These are phyloP conservation scores for Penicillium argentinense DNA, from an alignment of 495 filamentous ascomycete species.

Conservation along the genomic window DNA sequence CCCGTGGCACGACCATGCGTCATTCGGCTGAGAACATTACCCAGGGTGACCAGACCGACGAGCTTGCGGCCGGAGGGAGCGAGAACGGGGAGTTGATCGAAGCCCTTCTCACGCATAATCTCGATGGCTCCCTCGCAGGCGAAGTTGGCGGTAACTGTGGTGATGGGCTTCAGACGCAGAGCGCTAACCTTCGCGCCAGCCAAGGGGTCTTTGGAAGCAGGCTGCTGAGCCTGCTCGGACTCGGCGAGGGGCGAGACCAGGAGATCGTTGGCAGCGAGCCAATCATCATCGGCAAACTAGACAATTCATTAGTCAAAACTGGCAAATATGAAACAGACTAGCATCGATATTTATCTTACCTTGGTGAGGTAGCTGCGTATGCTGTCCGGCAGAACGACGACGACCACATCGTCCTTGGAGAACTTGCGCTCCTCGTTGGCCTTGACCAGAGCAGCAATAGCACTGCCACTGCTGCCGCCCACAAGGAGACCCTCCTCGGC, in stretches of 20 bases:
- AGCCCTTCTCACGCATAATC: constrained; percentile 94
- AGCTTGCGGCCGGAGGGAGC: constrained; percentile 65
- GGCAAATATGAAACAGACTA: background rate
- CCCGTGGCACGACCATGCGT: constrained; percentile 74
- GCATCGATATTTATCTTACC: constrained; percentile 30
- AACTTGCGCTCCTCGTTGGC: constrained; percentile 74
- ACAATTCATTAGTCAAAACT: constrained; percentile 9
- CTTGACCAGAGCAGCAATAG: constrained; percentile 79
- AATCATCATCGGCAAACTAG: constrained; percentile 93
- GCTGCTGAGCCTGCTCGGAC: constrained; percentile 35
- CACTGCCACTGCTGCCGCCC: constrained; percentile 91
- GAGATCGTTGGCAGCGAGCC: constrained; percentile 93
- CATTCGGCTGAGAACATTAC: constrained; percentile 89
- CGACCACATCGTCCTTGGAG: constrained; percentile 75
- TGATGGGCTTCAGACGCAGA: constrained; percentile 87
- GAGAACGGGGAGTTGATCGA: constrained; percentile 93
- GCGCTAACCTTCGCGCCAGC: constrained; percentile 71
- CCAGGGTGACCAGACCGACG: constrained; percentile 88
- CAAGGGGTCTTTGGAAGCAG: constrained; percentile 55
- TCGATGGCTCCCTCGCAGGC: constrained; percentile 84
- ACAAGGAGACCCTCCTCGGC: constrained; percentile 93
- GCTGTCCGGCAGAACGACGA: constrained; percentile 90
- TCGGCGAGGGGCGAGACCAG: constrained; percentile 59
- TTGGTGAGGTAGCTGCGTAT: constrained; percentile 98
- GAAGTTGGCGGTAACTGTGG: constrained; percentile 68